Base-by-base conservation (phyloP, 129 eudicot genomes). In the Helianthus annuus region DNA sequence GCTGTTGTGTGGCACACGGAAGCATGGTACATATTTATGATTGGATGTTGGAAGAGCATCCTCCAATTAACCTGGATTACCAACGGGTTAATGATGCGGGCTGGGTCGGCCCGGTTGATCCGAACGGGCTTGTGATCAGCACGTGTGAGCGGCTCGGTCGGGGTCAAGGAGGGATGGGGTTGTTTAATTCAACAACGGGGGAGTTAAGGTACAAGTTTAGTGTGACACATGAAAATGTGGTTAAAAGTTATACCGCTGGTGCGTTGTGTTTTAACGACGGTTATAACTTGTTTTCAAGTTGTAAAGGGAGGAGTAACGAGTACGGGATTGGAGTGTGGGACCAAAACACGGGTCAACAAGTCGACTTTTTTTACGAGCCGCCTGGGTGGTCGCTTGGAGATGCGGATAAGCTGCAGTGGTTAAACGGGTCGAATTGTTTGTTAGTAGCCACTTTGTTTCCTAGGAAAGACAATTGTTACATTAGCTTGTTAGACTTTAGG, bases 311-410 rank as follows among this genome's bases (percentile, higher is more conserved):
- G 70, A 88, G 93, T 58, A 95, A 90, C 55, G 97, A 95, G 67
- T 86, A 90, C 48, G 99, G 99, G 4, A 79, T 95, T 39, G 99
- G 97, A 1, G 93, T 86, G 17, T 95, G 99, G 99, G 99, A 95
- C 48, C 97, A 83, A 69, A 77, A 72, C 63, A 90, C 96, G 0
- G 99, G 99, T 12, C 82, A 90, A 57, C 99, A 90, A 68, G 77
- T 88, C 10, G 99, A 95, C 48, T 95, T 95, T 46, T 95, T 84
- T 70, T 90, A 95, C 57, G 97, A 95, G 56, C 99, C 94, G 4
- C 32, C 70, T 2, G 96, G 94, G 10, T 95, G 99, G 99, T 88
- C 97, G 14, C 83, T 88, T 10, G 97, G 97, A 17, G 97, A 95
- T 40, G 99, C 99, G 5, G 97, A 90, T 70, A 89, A 84, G 74